Conservation (phyloP, 768 basidiomycete species). For the Coprinopsis cinerea region DNA sequence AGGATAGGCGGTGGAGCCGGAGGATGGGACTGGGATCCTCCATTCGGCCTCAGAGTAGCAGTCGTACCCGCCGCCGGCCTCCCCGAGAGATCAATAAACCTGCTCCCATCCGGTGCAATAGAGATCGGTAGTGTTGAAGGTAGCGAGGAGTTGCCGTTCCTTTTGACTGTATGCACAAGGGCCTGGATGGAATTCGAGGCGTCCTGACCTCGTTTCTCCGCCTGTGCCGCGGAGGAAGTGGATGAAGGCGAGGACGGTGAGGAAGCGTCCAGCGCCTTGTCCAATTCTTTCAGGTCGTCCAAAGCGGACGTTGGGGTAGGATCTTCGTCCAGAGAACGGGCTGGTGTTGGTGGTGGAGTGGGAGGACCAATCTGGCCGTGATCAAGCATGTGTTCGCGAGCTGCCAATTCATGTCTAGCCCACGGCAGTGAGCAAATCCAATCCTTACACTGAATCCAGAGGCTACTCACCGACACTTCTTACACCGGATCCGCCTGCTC, state of each 20-base stretch:
- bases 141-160: slow-evolving; percentile 18
- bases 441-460: not conserved
- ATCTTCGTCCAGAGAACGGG: slow-evolving; percentile 3
- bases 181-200: no score
- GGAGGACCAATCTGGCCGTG: slow-evolving; percentile 74
- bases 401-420: slow-evolving; percentile 72
- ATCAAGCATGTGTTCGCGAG: slow-evolving; percentile 91
- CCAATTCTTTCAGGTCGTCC: not conserved
- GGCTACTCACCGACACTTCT: slow-evolving; percentile 71
- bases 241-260: not conserved
- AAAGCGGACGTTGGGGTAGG: slow-evolving; percentile 5
- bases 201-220: no score
- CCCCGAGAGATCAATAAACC: slow-evolving; percentile 1
- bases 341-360: slow-evolving; percentile 42
- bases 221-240: not conserved
- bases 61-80: not conserved
- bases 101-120: slow-evolving; percentile 14
- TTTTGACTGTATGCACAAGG: no score
- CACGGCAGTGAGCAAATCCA: not conserved
- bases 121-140: slow-evolving; percentile 33
- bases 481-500: slow-evolving; percentile 80
- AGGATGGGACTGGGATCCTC: slow-evolving; percentile 18
- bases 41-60: slow-evolving; percentile 1
- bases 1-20: slow-evolving; percentile 63
- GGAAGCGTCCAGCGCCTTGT: not conserved